Evolutionary conservation across 176 grass and related monocot genomes (phyloP), one percentile per base, ranked within the genome.

Genomic region (Musa beccarii): DNA sequence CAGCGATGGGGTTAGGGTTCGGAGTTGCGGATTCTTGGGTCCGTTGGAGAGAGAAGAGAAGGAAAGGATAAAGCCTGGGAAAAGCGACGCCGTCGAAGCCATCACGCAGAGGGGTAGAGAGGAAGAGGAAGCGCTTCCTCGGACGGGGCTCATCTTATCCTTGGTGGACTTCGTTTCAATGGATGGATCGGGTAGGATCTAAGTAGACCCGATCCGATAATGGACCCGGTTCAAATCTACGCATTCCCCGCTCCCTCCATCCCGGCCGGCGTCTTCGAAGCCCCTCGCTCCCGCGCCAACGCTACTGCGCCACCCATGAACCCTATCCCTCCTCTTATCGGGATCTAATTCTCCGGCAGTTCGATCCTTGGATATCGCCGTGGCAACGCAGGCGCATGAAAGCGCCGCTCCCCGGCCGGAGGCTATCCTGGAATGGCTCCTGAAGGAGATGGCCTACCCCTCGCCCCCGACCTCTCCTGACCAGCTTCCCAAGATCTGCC

Each of bases 401-500:
- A 82, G 82, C 77, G 88, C 84, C 2, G 79, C 86, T 9, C 49
- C 57, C 49, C 69, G 68, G n/a, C 88, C 95, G 73, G 90, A 99
- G 69, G 95, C 83, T 71, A 99, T 99, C 74, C 79, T 91, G 67
- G 95, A 99, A 83, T 99, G 95, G 95, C 79, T 99, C 25, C 90
- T 91, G 77, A 87, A 89, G 71, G 95, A 99, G 87, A 99, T 99
- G 95, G 90, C 90, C 11, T 92, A 87, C 84, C 90, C 95, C 16
- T 91, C 90, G 22, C 22, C 22, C 22, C 22, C 22, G 22, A 0
- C 90, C 9, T 82, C 95, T 1, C 79, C 87, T 19, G 95, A 94
- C 21, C 95, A 94, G 80, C 86, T 99, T 3, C 95, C 86, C 84
- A 99, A 94, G 95, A 99, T 99, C 95, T 99, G 95, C 87, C 88